Evolutionary conservation across 805 yeast genomes (phyloP).

Genomic region (Zygoascus bituminiphila): DNA sequence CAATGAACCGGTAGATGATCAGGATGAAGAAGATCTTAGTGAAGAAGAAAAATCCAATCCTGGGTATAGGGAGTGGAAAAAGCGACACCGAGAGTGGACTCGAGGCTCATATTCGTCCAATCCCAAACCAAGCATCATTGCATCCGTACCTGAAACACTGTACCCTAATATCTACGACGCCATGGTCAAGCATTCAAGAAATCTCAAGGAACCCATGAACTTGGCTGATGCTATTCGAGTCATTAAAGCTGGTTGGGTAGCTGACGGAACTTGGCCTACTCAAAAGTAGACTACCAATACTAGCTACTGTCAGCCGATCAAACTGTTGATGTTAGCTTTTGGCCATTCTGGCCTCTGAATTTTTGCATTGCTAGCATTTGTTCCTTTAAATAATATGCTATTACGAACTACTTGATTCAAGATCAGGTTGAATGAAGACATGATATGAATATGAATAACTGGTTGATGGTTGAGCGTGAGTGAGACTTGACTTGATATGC

Average conservation of each 20-base stretch:
- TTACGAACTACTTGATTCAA: no score
- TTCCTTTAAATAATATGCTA: no score
- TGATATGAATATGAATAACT: no score
- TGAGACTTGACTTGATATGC: no score
- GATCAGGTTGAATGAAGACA: no score
- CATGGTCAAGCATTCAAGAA: slow-evolving; percentile 61
- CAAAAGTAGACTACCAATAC: no score
- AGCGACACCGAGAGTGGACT: slow-evolving; percentile 61
- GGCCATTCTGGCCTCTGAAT: no score
- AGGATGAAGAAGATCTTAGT: slow-evolving; percentile 13
- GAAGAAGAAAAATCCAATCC: slow-evolving; percentile 37
- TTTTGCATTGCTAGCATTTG: no score
- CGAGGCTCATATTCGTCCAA: slow-evolving; percentile 19
- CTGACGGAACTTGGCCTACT: slow-evolving; percentile 59
- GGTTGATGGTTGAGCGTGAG: no score
- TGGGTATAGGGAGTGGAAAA: slow-evolving; percentile 62
- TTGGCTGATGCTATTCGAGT: slow-evolving; percentile 63
- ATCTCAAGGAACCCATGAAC: slow-evolving; percentile 62
- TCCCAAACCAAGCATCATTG: slow-evolving; percentile 20
- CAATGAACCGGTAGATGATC: slow-evolving; percentile 15
- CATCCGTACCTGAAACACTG: slow-evolving; percentile 24
- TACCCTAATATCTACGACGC: slow-evolving; percentile 49
- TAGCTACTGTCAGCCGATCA: no score
- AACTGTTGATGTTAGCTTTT: no score
- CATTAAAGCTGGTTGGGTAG: slow-evolving; percentile 79